phyloP scores from a whole-genome alignment of 2,329 filamentous ascomycete genomes.

The Monosporascus sp. region DNA sequence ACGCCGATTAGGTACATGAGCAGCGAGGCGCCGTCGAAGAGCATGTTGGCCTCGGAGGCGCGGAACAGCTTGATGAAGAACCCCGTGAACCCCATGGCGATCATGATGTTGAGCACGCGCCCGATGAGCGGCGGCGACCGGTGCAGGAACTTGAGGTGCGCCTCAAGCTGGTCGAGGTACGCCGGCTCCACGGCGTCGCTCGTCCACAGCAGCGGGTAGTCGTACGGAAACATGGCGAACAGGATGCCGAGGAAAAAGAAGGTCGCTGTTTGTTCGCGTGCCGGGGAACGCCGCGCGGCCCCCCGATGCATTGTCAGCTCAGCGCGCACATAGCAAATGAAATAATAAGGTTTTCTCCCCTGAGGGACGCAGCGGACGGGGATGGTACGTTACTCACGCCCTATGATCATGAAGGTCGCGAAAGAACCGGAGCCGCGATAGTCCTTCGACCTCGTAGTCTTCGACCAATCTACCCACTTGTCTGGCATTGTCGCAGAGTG shows the following conservation, averaged over 20 bases:
- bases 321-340: no score
- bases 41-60: conserved; percentile 87
- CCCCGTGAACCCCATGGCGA: conserved; percentile 79
- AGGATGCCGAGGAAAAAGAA: conserved; percentile 98
- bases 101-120: conserved; percentile 90
- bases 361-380: no score
- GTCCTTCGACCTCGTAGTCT: conserved; percentile 52
- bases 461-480: conserved; percentile 47
- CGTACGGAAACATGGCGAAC: conserved; percentile 94
- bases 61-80: conserved; percentile 94
- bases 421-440: conserved; percentile 67
- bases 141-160: conserved; percentile 86
- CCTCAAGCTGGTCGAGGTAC: conserved; percentile 82
- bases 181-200: conserved; percentile 55
- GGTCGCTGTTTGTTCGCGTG: conserved; percentile 49
- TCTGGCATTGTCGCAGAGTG: conserved; percentile 21
- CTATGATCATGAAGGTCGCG: conserved; percentile 94
- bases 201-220: conserved; percentile 83
- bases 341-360: no score
- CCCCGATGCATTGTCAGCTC: no score
- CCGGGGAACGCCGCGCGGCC: no score
- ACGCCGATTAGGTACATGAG: conserved; percentile 81
- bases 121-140: conserved; percentile 86
- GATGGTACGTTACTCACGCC: conserved; percentile 58
- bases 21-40: conserved; percentile 83